Evolutionary conservation across 164 flowering plant species (phyloP).

Genomic region (Dillenia suffruticosa): DNA sequence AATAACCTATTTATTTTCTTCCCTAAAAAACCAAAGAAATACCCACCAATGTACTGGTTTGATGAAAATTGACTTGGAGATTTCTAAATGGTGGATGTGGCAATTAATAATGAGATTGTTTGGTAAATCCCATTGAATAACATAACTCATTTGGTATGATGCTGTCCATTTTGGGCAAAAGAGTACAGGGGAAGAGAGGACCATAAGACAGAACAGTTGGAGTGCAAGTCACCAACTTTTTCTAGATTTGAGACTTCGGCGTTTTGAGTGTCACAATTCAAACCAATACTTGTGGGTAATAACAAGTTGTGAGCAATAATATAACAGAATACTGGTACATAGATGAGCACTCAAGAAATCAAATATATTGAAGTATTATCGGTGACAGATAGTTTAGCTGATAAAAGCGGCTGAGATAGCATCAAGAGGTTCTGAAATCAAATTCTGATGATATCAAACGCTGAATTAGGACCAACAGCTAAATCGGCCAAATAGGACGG

Average conservation of each 20-base stretch:
- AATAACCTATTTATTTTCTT: constrained; percentile 4
- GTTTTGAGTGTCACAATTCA: constrained; percentile 17
- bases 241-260: constrained; percentile 15
- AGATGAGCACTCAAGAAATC: not conserved
- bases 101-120: constrained; percentile 3
- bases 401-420: no score
- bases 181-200: constrained; percentile 10
- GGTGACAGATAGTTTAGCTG: no score
- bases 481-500: no score
- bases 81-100: no score
- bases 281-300: constrained; percentile 18
- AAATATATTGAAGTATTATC: not conserved
- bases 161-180: not conserved
- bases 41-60: not conserved
- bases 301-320: no score
- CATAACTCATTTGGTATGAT: not conserved
- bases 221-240: constrained; percentile 53
- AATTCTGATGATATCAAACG: no score
- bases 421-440: no score
- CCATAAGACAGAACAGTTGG: constrained; percentile 27
- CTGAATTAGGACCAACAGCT: no score
- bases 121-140: constrained; percentile 9
- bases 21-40: constrained; percentile 2
- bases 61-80: no score
- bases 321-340: no score